Base-by-base conservation (phyloP, 2,329 filamentous ascomycete species). In the Aureobasidium sp. region DNA sequence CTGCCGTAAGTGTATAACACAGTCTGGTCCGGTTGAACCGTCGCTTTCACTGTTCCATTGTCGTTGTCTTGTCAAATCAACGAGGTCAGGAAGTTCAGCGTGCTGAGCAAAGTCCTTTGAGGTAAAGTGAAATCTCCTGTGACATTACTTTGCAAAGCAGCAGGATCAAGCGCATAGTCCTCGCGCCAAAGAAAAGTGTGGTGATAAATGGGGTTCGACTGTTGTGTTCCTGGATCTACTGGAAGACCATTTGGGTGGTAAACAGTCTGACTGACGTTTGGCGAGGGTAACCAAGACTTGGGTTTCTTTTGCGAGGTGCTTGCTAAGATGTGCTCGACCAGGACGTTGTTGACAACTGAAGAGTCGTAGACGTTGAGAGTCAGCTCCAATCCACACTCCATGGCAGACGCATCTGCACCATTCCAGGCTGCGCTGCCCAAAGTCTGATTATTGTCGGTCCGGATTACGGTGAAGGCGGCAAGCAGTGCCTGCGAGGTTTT, bases 311-410 rank as follows among this genome's bases (percentile, higher is more conserved):
- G 8, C 0, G 31, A 41, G 25, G 22, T n/a, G 22, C 29, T 42
- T 9, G 20, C 29, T 20, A 42, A 14, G 11, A 61, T 9, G 0
- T 34, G 25, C 29, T 61, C 58, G 2, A 41, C 8, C 17, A 61
- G 11, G 3, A 20, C 17, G 11, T 45, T 45, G n/a, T 39, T 39
- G 25, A 20, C 17, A 8, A 49, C 29, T 0, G 42, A 29, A 14
- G 56, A 37, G 9, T 60, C 41, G 44, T 60, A 60, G 7, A 49
- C 6, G 11, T 60, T 60, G n/a, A 60, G 31, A 7, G n/a, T n/a
- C 11, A 51, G 6, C 9, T 37, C 34, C 3, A 60, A n/a, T 31
- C 42, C 56, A 29, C 56, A 60, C 25, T 60, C 56, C 56, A 31
- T 51, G 15, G 56, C 56, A 5, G 55, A 42, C 3, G 44, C 56